These are phyloP conservation scores for Neolentinus lepideus DNA, from an alignment of 1,284 basidiomycete genomes.

Conservation along the genomic window DNA sequence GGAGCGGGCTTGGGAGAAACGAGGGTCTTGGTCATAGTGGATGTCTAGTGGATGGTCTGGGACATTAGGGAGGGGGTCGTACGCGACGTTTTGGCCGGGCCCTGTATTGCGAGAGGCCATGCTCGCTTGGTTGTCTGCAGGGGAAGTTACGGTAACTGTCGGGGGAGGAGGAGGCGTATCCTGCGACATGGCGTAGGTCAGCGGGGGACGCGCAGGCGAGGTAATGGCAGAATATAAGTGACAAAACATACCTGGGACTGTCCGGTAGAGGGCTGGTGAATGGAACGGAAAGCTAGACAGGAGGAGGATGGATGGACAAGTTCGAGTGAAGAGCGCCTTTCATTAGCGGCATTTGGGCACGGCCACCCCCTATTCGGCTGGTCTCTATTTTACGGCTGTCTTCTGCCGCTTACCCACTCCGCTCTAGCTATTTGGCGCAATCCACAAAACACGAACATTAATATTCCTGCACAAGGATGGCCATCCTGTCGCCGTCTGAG, in stretches of 20 bases:
- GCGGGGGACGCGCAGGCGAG: neutral
- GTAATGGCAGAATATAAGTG: neutral
- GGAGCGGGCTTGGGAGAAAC: neutral
- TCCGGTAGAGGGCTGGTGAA: neutral
- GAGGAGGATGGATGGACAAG: neutral
- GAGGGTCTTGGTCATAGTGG: neutral
- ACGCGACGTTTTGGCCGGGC: neutral
- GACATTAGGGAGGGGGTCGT: constrained; percentile 1
- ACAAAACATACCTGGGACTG: neutral
- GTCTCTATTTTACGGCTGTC: neutral
- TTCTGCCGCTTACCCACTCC: neutral
- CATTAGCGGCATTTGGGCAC: neutral
- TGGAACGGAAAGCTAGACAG: neutral
- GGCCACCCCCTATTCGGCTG: neutral
- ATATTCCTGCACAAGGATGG: too few relatives aligned
- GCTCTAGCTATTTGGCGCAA: neutral
- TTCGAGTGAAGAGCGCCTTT: neutral
- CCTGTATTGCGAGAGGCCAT: neutral
- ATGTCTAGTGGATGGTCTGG: neutral
- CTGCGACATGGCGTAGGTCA: neutral
- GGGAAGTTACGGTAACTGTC: neutral
- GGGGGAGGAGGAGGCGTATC: neutral
- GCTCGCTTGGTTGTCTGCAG: neutral
- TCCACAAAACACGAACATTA: too few relatives aligned
- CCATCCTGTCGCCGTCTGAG: too few relatives aligned